These are phyloP conservation scores for Aureobasidium sp. DNA, from an alignment of 2,329 filamentous ascomycete genomes.

Conservation along the genomic window DNA sequence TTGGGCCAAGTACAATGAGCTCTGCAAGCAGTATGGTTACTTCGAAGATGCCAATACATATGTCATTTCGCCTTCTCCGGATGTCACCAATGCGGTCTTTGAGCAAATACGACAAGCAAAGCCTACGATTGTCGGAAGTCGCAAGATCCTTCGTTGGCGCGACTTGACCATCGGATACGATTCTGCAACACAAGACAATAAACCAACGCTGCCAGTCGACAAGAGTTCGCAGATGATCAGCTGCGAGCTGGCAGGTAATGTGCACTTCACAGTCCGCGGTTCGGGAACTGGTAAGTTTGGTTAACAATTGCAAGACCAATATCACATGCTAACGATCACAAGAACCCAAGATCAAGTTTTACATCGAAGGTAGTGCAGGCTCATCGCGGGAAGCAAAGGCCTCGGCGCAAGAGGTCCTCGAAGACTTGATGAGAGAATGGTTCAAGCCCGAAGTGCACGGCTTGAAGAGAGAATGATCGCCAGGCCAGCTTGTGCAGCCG, in stretches of 20 bases:
- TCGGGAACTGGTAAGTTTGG: constrained; percentile 41
- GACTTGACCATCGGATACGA: constrained; percentile 55
- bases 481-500: no score
- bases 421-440: constrained; percentile 41
- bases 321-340: background rate
- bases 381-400: constrained; percentile 34
- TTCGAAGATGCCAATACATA: constrained; percentile 58
- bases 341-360: constrained; percentile 58
- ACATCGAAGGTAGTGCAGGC: constrained; percentile 41
- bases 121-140: constrained; percentile 29
- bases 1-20: constrained; percentile 46
- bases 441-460: constrained; percentile 29
- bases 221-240: constrained; percentile 56
- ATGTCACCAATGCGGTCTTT: constrained; percentile 47
- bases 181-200: constrained; percentile 43
- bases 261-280: constrained; percentile 52
- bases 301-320: no score
- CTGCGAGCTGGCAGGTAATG: constrained; percentile 45
- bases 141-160: constrained; percentile 49
- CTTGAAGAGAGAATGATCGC: constrained; percentile 11
- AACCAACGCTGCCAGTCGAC: constrained; percentile 49
- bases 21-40: constrained; percentile 51
- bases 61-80: constrained; percentile 48
- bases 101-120: constrained; percentile 36
- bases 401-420: constrained; percentile 37